Base-by-base conservation (phyloP, 805 yeast genomes). In the Maudiozyma bulderi region DNA sequence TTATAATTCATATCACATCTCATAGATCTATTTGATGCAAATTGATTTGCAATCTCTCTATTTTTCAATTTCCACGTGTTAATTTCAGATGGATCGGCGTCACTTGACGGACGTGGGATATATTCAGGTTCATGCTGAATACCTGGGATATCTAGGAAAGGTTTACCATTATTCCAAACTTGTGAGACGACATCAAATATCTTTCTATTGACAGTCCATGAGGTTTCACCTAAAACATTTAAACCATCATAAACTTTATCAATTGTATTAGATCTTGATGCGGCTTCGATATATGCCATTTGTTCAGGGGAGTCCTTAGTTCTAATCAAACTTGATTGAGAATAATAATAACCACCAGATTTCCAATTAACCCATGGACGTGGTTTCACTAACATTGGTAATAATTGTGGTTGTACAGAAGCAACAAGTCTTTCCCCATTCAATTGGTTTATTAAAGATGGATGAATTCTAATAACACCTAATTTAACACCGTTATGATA, bases 341-440 rank as follows among this genome's bases (percentile, higher is more conserved):
- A 73, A 59, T 80, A 82, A 50, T 77, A 72, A 59, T 87, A 90
- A 0, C 97, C 99, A 56, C 99, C 99, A 49, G 77, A 77, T 59
- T 82, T 81, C 77, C 82, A 82, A 9, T 80, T 69, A 0, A 80
- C 75, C 99, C 99, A 93, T 5, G 88, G 87, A 48, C 81, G 72
- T n/a, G 99, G 99, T 53, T 80, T 78, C 8, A 86, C 84, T 45
- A 93, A 72, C 99, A 93, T 93, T 8, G 99, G 99, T 47, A 93
- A 72, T 52, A 78, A 74, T 64, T 91, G 97, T 0, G 98, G 96
- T 58, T 81, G 86, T 5, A 85, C 79, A 1, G 85, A 74, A 46
- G 83, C 82, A 28, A 75, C 73, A 6, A 81, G 68, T 34, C 79
- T 72, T 45, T 82, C 89, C 3, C 83, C 80, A 8, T 87, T 81